Percentiles rank a stretch among this genome's conserved stretches.
These are phyloP conservation scores for Crithidia sp. DNA, from an alignment of 208 protist species.

Conservation along the genomic window DNA sequence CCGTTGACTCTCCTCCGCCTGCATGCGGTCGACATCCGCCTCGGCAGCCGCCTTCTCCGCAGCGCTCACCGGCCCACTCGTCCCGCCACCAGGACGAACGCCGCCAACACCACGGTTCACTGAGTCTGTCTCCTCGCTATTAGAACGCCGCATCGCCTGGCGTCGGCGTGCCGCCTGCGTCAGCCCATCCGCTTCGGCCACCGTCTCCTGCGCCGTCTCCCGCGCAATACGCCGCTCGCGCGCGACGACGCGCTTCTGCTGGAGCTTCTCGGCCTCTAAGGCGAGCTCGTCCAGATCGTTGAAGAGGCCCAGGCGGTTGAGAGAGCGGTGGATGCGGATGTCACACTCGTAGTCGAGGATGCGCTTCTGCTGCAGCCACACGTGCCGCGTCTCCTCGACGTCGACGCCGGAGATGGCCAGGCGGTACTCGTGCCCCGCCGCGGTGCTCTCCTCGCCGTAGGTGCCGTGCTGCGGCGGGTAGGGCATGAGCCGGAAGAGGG, in stretches of 20 bases:
- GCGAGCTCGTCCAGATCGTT: slow-evolving; percentile 76
- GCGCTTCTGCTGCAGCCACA: slow-evolving; percentile 81
- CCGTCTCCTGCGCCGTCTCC: background rate
- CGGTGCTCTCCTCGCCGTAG: slow-evolving; percentile 65
- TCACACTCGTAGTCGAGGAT: slow-evolving; percentile 90
- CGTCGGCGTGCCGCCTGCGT: slow-evolving; percentile 18
- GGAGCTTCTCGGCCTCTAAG: slow-evolving; percentile 73
- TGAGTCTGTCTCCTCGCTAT: background rate
- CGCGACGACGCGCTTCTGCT: slow-evolving; percentile 56
- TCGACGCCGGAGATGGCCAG: slow-evolving; percentile 76
- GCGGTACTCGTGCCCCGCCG: slow-evolving; percentile 75
- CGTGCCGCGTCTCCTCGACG: slow-evolving; percentile 64
- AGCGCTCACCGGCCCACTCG: background rate
- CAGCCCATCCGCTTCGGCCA: background rate
- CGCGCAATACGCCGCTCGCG: slow-evolving; percentile 31
- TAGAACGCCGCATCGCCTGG: slow-evolving; percentile 2
- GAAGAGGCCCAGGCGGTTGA: slow-evolving; percentile 60
- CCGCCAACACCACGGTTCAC: background rate
- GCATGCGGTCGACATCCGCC: slow-evolving; percentile 9
- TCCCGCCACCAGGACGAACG: background rate
- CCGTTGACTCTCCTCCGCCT: slow-evolving; percentile 15
- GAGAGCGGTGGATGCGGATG: slow-evolving; percentile 69
- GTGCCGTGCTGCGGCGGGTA: slow-evolving; percentile 76
- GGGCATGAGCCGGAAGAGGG: slow-evolving; percentile 44
- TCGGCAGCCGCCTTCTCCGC: slow-evolving; percentile 2